These are phyloP conservation scores for Ogataea ganodermae DNA, from an alignment of 805 yeast species.

Conservation along the genomic window DNA sequence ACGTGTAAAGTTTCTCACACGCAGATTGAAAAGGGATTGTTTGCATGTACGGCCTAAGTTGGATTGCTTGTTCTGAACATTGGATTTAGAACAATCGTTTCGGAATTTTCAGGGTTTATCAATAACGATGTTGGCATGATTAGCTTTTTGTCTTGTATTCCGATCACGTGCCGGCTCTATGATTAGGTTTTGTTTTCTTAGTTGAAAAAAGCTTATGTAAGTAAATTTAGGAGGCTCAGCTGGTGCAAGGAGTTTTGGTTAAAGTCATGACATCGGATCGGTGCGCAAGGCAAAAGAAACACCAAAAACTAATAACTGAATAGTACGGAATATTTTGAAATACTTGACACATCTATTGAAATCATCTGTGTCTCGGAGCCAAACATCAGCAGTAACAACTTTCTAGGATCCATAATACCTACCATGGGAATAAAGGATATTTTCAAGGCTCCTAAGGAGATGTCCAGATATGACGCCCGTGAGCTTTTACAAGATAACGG, in stretches of 20 bases:
- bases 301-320: not conserved
- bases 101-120: too few species aligned
- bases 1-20: too few species aligned
- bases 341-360: not conserved
- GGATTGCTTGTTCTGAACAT: too few species aligned
- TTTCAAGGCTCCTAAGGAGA: conserved; percentile 53
- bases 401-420: not conserved
- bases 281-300: conserved; percentile 1
- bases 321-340: not conserved
- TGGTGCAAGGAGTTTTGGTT: conserved; percentile 4
- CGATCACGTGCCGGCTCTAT: too few species aligned
- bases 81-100: too few species aligned
- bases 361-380: not conserved
- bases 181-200: not conserved
- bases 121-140: too few species aligned
- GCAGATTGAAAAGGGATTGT: too few species aligned
- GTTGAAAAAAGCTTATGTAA: not conserved
- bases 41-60: too few species aligned
- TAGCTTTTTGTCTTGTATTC: too few species aligned
- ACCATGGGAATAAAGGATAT: conserved; percentile 51
- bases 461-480: conserved; percentile 41
- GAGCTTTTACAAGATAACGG: conserved; percentile 47
- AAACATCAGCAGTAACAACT: not conserved
- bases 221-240: conserved; percentile 1
- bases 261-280: conserved; percentile 4